phyloP scores from a whole-genome alignment of 768 basidiomycete genomes.

The Kwoniella shandongensis region DNA sequence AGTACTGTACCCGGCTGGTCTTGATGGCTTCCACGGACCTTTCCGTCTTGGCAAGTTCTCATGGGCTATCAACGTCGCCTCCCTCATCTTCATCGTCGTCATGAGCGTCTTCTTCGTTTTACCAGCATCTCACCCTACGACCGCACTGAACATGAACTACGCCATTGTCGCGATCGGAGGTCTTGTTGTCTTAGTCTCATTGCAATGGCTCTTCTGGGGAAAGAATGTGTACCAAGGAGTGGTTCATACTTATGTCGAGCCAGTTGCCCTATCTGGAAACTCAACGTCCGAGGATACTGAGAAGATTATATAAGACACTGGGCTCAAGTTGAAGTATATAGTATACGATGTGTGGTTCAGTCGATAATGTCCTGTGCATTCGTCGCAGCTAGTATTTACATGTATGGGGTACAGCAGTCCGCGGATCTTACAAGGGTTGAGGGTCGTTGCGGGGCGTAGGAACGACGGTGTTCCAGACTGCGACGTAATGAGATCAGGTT shows the following conservation, averaged over 20 bases:
- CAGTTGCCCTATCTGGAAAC: neutral
- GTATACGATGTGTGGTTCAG: no score
- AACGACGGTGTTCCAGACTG: no score
- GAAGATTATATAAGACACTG: neutral
- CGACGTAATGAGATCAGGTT: no score
- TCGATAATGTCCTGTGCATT: no score
- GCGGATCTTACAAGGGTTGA: no score
- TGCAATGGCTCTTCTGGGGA: neutral
- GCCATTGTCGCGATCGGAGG: conserved; percentile 1
- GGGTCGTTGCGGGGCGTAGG: no score
- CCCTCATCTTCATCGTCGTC: neutral
- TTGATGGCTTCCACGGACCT: neutral
- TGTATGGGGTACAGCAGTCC: no score
- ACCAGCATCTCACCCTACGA: neutral
- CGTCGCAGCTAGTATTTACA: no score
- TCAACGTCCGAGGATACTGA: neutral
- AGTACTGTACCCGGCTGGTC: neutral
- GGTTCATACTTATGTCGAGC: conserved; percentile 1
- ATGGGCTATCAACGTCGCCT: conserved; percentile 2
- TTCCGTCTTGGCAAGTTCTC: conserved; percentile 3
- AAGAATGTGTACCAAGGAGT: neutral
- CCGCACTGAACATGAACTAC: conserved; percentile 2
- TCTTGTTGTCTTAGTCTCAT: neutral
- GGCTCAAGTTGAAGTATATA: no score
- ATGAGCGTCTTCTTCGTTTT: conserved; percentile 2